phyloP scores from a whole-genome alignment of 768 basidiomycete genomes.

The Russula compacta region DNA sequence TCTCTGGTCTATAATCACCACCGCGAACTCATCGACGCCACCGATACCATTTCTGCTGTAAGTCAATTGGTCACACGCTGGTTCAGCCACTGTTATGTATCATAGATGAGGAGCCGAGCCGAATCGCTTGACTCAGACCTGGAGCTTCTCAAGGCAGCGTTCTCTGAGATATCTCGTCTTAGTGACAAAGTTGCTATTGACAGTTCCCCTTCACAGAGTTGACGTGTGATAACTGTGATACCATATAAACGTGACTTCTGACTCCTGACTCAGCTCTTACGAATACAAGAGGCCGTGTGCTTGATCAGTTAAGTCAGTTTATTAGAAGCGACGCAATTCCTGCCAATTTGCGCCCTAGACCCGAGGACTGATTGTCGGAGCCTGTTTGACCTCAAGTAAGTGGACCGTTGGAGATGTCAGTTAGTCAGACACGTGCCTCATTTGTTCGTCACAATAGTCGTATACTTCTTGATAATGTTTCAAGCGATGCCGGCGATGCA shows the following conservation, averaged over 20 bases:
- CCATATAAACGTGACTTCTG: background rate
- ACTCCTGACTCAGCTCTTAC: background rate
- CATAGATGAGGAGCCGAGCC: slow-evolving; percentile 79
- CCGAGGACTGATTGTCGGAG: slow-evolving; percentile 9
- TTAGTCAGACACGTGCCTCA: slow-evolving; percentile 8
- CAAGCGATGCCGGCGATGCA: slow-evolving; percentile 19
- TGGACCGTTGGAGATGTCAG: background rate
- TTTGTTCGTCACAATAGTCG: slow-evolving; percentile 19
- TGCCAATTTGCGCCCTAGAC: background rate
- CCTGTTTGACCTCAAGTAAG: slow-evolving; percentile 4
- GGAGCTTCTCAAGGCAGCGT: slow-evolving; percentile 69
- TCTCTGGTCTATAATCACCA: slow-evolving; percentile 93
- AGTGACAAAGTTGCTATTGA: slow-evolving; percentile 58
- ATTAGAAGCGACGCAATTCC: background rate
- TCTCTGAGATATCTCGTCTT: slow-evolving; percentile 79
- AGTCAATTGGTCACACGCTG: slow-evolving; percentile 21
- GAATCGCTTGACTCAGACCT: slow-evolving; percentile 80
- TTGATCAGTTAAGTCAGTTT: background rate
- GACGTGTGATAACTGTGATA: background rate
- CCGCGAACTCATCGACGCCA: slow-evolving; percentile 89
- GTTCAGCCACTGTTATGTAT: background rate
- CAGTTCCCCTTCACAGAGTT: background rate
- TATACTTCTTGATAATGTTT: slow-evolving; percentile 15
- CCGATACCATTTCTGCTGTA: slow-evolving; percentile 83
- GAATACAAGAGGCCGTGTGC: background rate